phyloP scores from a whole-genome alignment of 2,329 filamentous ascomycete genomes.

The Chaetomium sp. region DNA sequence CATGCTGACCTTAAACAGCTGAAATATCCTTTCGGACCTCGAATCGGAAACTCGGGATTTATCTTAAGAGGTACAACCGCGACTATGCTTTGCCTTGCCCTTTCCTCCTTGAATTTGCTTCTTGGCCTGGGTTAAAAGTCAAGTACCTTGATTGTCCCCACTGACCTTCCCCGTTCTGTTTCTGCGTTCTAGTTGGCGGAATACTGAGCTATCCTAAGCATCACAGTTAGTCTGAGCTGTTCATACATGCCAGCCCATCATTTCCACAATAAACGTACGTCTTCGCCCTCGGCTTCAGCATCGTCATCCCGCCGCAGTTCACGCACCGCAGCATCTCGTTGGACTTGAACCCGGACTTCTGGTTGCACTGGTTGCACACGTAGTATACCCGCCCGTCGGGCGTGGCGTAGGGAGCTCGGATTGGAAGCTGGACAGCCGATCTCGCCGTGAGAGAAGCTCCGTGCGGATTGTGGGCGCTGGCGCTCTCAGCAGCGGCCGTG shows the following conservation, averaged over 20 bases:
- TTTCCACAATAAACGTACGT: neutral
- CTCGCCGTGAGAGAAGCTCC: neutral
- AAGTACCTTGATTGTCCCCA: neutral
- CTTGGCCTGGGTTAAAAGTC: neutral
- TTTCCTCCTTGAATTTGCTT: neutral
- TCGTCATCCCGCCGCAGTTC: slow-evolving; percentile 2
- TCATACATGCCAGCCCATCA: neutral
- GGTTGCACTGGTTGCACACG: slow-evolving; percentile 2
- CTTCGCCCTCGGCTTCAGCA: slow-evolving; percentile 6
- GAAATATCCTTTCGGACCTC: neutral
- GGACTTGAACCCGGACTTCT: neutral
- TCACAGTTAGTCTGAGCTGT: neutral
- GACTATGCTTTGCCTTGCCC: too few species aligned
- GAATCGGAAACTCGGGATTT: neutral
- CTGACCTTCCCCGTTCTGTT: neutral
- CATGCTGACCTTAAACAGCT: too few species aligned
- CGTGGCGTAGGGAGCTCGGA: neutral
- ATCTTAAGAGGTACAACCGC: too few species aligned
- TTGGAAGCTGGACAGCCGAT: too few species aligned
- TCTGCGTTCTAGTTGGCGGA: neutral
- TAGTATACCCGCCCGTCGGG: slow-evolving; percentile 7
- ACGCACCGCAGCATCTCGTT: slow-evolving; percentile 7
- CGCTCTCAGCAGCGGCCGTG: neutral
- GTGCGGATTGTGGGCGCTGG: neutral
- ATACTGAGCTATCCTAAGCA: neutral